Evolutionary conservation across 1,139 yeast species (phyloP), one percentile per base, ranked within the genome.

Genomic region (Geotrichum klebahnii): DNA sequence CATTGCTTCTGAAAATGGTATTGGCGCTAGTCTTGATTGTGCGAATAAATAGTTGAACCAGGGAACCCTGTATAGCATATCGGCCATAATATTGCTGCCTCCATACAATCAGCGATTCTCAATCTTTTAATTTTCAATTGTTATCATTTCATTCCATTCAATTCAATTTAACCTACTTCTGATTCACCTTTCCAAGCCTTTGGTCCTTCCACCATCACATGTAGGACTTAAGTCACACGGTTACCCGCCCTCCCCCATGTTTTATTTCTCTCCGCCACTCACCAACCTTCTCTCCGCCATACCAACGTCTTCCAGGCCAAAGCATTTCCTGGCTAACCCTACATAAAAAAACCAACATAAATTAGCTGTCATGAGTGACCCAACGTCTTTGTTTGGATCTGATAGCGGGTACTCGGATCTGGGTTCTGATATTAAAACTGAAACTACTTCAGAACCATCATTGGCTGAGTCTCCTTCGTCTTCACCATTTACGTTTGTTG

Each of bases 331-430:
- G n/a, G 17, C 14, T 32, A 14, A 8, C 6, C 35, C 17, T n/a
- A 12, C 14, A 32, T 14, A 5, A 5, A 14, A 12, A n/a, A n/a
- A 5, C 4, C 5, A 8, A 16, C 20, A 10, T 10, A 22, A n/a
- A 33, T 8, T 12, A 12, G 14, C 8, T 8, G 16, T 6, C 35
- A 40, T 40, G 35, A 19, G 36, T n/a, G 35, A 29, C 17, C 19
- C 9, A 26, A 26, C 29, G 10, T 10, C 29, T 8, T 6, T 26
- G 2, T 31, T 40, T 20, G 35, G 16, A 16, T 29, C 44, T 9
- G 44, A 40, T 5, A 40, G 36, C 36, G 28, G 35, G 10, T 40
- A 17, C 24, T 16, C 44, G 10, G 36, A 40, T 16, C 26, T 40
- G 9, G 44, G 44, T 12, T 8, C 44, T 8, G 36, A 28, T 19